Evolutionary conservation across 2,329 filamentous ascomycete genomes (phyloP), one percentile per base, ranked within the genome.

Genomic region (Phyllosticta capitalensis): DNA sequence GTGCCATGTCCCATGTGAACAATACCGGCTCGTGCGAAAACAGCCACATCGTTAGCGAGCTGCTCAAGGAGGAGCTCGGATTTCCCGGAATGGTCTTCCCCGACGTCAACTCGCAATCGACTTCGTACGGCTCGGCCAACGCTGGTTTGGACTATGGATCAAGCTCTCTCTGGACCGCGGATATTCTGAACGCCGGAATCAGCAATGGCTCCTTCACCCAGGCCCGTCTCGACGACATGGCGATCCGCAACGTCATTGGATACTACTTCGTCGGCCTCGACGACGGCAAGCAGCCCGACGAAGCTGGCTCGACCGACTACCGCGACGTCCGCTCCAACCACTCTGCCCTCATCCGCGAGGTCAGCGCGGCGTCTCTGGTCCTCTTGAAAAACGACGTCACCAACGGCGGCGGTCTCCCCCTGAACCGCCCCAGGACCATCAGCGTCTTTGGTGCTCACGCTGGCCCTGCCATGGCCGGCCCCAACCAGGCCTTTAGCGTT

Each of bases 401-500:
- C 4, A 33, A 17, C 2, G 30, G 30, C 56, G 71, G 72, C 6
- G 68, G 77, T 2, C 78, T 96, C 30, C 92, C 92, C 0, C 79
- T 96, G n/a, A 85, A 65, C 21, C 71, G 75, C 56, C 79, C 79
- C 9, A 72, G 69, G 51, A 75, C 74, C 38, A 75, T 81, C 52
- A 74, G 72, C 2, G 69, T 82, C 1, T 79, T 81, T 59, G 79
- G 79, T 1, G 78, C 79, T 58, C 76, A 78, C 63, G 77, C 78
- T 38, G 72, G 71, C 20, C 58, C 58, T 19, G 58, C 24, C 48
- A 55, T 55, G 53, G 58, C 52, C 24, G 58, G 58, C 6, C 58
- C 58, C 51, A 96, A 96, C 67, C 79, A 89, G 60, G 95, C 85
- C 65, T 78, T 95, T 56, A 81, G 91, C 56, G 90, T 89, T 0